Base-by-base conservation (phyloP, 1,139 yeast species). In the Pneumocystis murina region DNA sequence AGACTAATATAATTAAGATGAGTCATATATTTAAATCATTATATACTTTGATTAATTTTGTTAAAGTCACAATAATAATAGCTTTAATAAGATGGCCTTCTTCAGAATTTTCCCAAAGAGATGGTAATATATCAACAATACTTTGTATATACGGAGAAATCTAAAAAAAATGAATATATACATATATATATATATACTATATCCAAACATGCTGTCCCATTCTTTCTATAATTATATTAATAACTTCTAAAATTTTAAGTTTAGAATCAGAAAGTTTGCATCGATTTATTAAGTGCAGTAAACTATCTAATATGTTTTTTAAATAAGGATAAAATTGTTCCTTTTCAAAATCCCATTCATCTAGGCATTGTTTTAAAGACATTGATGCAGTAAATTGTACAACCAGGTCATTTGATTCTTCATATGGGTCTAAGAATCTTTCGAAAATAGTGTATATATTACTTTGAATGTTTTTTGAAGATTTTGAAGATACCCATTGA, bases 261-360 rank as follows among this genome's bases (percentile, higher is more conserved):
- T 89, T 88, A 14, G 95, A 84, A 69, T 91, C 97, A 0, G 91
- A 82, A 59, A 82, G 74, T 17, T 77, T 75, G 66, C 86, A 78
- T 10, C 76, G 75, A 8, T 78, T 75, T 59, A 84, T 73, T 40
- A 86, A 71, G 24, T 76, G 72, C n/a, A 80, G 72, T 20, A 68
- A 35, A 1, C 71, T 69, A 6, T 75, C 71, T 7, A 88, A 79
- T 39, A 82, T 81, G 1, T 77, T 77, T 54, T 81, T 79, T 64
- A 87, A 76, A 70, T 75, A 89, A 0, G 94, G 90, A 66, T 80
- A 75, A 70, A 92, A 88, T 59, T 78, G 82, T 14, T 76, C 77
- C 66, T 87, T 84, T 59, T 83, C 79, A 72, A 91, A 90, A 67
- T 87, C 92, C 90, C 95, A 89, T 69, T 89, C 97, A 67, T 88